Evolutionary conservation across 106 monocot genomes (phyloP), one percentile per base, ranked within the genome.

Genomic region (Allium fistulosum): DNA sequence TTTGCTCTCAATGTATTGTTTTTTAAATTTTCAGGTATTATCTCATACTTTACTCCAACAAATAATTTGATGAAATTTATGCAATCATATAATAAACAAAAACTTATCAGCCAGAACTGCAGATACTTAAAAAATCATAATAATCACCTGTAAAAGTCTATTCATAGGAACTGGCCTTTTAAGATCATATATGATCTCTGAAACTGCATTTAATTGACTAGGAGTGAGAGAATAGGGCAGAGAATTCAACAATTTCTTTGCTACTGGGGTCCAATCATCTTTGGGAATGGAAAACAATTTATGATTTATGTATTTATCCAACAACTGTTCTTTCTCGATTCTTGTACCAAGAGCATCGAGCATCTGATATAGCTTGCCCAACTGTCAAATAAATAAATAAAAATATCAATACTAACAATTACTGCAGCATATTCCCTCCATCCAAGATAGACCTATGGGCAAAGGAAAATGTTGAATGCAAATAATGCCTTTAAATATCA

Each of bases 171-270:
- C 86, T 66, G 87, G 92, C 62, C 82, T 84, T 53, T 72, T 87
- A 46, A 99, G 93, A 80, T 99, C 99, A 80, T 80, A 90, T 73
- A 99, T 99, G 56, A 99, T 99, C 77, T 99, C 99, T 62, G 89
- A 90, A 77, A 85, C 82, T 47, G 99, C 99, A 84, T 80, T 85
- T 52, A 87, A 71, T 72, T 99, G 99, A 69, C 92, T 80, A 66
- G 82, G 80, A 66, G 99, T 99, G 49, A 99, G 85, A 9, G 87
- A 85, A 77, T 83, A 99, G 2, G 99, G 99, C 67, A 99, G 90
- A 72, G 75, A 80, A 65, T 83, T 72, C 11, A 93, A 63, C 18
- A 99, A 90, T 9, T 69, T 81, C 72, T 74, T 90, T 2, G 99
- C 79, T 15, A 93, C 77, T 63, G 49, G 14, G 17, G 82, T 84